Conservation (phyloP, 495 filamentous ascomycete species). For the Peziza echinospora region DNA sequence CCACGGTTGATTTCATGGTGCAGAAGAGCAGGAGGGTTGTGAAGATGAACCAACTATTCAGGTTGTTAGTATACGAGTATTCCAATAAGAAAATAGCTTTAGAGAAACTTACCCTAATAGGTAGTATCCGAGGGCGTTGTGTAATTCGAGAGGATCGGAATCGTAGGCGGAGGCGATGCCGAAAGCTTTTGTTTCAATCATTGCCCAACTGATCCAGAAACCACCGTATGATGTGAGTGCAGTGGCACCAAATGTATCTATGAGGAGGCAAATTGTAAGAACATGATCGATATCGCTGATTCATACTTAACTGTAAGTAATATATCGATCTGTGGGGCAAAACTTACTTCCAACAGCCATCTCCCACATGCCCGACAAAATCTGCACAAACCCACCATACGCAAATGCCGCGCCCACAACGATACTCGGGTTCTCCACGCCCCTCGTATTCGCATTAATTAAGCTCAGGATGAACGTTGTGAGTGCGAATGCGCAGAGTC, state of each 20-base stretch:
- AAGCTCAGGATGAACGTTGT: constrained; percentile 83
- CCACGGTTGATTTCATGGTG: constrained; percentile 81
- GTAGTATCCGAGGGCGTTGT: constrained; percentile 63
- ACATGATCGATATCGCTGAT: not conserved
- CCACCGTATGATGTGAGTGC: constrained; percentile 92
- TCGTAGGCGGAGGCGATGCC: constrained; percentile 33
- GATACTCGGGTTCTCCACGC: constrained; percentile 39
- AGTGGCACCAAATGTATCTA: constrained; percentile 84
- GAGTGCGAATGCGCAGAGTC: constrained; percentile 74
- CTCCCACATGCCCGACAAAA: constrained; percentile 97
- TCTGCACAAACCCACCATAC: constrained; percentile 76
- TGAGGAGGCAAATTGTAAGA: not conserved
- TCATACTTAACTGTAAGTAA: constrained; percentile 7
- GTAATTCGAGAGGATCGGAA: constrained; percentile 26
- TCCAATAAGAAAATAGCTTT: not conserved
- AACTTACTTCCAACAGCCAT: constrained; percentile 76
- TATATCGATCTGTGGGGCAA: too few relatives aligned
- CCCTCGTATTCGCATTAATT: constrained; percentile 54
- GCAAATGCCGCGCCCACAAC: constrained; percentile 50
- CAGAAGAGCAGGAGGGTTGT: constrained; percentile 69
- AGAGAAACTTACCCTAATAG: constrained; percentile 42
- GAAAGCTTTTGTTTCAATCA: constrained; percentile 55
- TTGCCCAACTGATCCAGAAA: constrained; percentile 86
- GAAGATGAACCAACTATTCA: constrained; percentile 83
- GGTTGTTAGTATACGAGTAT: not conserved